Evolutionary conservation across 2,329 filamentous ascomycete species (phyloP), one percentile per base, ranked within the genome.

Genomic region (Biscogniauxia mediterranea): DNA sequence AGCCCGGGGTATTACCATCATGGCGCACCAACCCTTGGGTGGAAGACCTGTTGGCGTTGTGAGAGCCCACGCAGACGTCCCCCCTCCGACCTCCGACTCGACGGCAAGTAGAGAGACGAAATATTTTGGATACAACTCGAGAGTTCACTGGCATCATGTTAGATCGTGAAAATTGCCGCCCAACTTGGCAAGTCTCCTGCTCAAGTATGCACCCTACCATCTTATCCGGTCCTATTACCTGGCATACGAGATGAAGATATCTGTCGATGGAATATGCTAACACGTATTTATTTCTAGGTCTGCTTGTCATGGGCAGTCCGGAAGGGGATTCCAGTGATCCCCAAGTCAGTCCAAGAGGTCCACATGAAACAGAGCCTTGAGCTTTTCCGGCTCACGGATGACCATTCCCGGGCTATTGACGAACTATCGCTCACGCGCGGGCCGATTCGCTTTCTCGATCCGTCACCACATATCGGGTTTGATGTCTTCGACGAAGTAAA

Each of bases 401-500:
- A 54, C 20, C 38, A 61, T 23, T 60, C 61, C 55, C 25, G 23
- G 52, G 57, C 49, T 13, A 60, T 65, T 38, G 58, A 60, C 28
- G 28, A 60, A 53, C 51, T 61, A 20, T 61, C 49, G 52, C 55
- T 53, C 23, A 7, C 2, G 9, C 53, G 46, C 52, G 57, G 61
- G n/a, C 61, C 63, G 13, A 49, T 65, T 57, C 61, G 61, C 50
- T 65, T 61, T 42, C 55, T 61, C 21, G 28, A 65, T 38, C 63
- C 63, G 28, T 56, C 57, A 9, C 59, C 57, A 13, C 61, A 65
- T 50, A 60, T 61, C 55, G 63, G 59, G 25, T 61, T 63, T 57
- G 55, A 63, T 53, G 61, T 65, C 15, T 63, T 65, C 51, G 61
- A 63, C 51, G 63, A 65, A 20, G 61, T 59, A 54, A 64, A 64